Evolutionary conservation across 2,329 filamentous ascomycete species (phyloP), one percentile per base, ranked within the genome.

Genomic region (Alternaria sp.): DNA sequence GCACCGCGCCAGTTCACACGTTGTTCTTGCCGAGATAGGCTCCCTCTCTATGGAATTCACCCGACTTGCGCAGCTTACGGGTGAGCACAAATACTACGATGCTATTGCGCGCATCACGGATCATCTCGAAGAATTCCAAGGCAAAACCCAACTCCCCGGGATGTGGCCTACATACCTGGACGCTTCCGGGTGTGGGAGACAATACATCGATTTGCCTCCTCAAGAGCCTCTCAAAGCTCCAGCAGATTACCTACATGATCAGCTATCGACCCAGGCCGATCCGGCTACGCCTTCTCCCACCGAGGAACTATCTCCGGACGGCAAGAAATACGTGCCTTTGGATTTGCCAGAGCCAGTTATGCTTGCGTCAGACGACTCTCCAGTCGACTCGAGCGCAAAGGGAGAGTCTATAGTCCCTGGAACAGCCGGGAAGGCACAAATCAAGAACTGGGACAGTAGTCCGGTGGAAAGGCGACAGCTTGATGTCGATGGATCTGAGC

Each of bases 31-130:
- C 5, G 83, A 85, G 62, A 82, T 85, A 55, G 83, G 83, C 0
- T 84, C 82, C 6, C 71, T 85, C 15, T 82, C 80, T 3, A 78
- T 85, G 75, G 83, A 85, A 61, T 85, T 85, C 62, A 84, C 83
- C 6, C 72, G 81, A 17, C 78, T 85, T 2, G 80, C 82, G 4
- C 82, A 84, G 58, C 68, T 84, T 13, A 84, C 83, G 13, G 79
- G 81, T 10, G 81, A 85, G 45, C 66, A 79, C 52, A 81, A 82
- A 60, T 85, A 80, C 71, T 85, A 83, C 57, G 83, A 84, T 67
- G 83, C 83, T 2, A 77, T 83, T 58, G 79, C 81, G 8, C 79
- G 83, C 12, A 83, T 85, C 56, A 83, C 81, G 46, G 75, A 81
- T 25, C 67, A 79, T 11, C 78, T 85, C 21, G 81, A 81, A 47